Percentiles rank a stretch among this genome's conserved stretches.
Evolutionary conservation across 192 early-diverging fungal species (phyloP).

Genomic region (Pecoramyces ruminantium): DNA sequence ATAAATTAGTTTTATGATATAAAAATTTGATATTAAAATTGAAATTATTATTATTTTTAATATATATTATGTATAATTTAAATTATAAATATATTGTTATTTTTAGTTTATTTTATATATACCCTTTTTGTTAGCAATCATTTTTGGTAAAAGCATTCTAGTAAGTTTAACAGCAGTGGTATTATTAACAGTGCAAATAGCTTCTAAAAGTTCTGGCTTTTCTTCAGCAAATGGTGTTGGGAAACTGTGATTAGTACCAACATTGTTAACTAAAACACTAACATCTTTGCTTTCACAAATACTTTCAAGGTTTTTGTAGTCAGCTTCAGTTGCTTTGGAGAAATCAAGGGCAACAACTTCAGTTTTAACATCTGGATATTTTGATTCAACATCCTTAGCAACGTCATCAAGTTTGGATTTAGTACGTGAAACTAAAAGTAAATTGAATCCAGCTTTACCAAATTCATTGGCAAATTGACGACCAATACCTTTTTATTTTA

Average conservation of each 20-base stretch:
- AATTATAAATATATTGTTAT: too few species aligned
- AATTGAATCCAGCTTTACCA: constrained; percentile 62
- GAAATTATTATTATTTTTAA: too few species aligned
- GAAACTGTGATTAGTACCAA: constrained; percentile 78
- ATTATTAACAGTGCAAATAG: constrained; percentile 77
- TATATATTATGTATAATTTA: too few species aligned
- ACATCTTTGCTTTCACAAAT: constrained; percentile 35
- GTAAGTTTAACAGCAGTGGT: constrained; percentile 67
- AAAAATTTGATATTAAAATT: too few species aligned
- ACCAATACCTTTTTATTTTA: constrained; percentile 35
- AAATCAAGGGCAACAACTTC: constrained; percentile 68
- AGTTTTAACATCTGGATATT: constrained; percentile 38
- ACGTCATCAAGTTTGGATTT: constrained; percentile 59
- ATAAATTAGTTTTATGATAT: too few species aligned
- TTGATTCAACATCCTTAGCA: constrained; percentile 38
- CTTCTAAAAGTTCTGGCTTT: constrained; percentile 31
- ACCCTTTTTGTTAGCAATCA: constrained; percentile 54
- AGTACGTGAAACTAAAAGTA: constrained; percentile 70
- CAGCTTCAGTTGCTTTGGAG: constrained; percentile 28
- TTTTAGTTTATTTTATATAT: constrained; percentile 20
- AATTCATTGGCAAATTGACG: constrained; percentile 86
- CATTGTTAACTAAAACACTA: constrained; percentile 78
- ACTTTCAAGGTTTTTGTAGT: constrained; percentile 47
- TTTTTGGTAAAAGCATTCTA: constrained; percentile 56
- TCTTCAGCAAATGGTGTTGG: constrained; percentile 76